Conservation (phyloP, 306 rosid genomes). For the Vachellia collinsii region DNA sequence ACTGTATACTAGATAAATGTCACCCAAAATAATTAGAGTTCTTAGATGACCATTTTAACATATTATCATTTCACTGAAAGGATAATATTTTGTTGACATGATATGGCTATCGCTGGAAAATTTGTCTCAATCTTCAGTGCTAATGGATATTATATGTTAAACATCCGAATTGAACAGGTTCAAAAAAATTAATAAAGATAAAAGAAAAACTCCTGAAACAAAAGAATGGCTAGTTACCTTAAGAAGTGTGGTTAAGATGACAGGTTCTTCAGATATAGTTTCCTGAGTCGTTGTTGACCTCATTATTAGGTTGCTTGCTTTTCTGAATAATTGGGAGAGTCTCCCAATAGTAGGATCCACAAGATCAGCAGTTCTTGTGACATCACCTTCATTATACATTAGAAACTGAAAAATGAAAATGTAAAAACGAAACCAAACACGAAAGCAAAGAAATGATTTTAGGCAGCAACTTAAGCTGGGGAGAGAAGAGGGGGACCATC, state of each 20-base stretch:
- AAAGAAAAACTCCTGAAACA: constrained; percentile 12
- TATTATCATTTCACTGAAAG: neutral
- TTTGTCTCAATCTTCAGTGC: constrained; percentile 6
- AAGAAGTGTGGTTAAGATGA: constrained; percentile 55
- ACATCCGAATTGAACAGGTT: neutral
- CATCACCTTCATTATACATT: constrained; percentile 78
- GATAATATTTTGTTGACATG: neutral
- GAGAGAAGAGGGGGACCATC: neutral
- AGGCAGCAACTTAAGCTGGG: constrained; percentile 3
- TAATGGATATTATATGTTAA: constrained; percentile 11
- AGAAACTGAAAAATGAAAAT: constrained; percentile 54
- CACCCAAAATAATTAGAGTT: too few relatives aligned
- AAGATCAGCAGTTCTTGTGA: constrained; percentile 57
- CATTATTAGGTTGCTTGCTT: constrained; percentile 47
- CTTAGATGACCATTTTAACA: neutral
- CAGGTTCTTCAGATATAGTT: constrained; percentile 48
- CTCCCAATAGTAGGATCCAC: constrained; percentile 64
- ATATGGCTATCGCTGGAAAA: neutral
- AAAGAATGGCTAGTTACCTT: constrained; percentile 49
- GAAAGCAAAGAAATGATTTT: constrained; percentile 10
- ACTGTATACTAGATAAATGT: neutral
- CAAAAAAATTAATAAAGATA: neutral
- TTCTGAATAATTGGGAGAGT: constrained; percentile 52
- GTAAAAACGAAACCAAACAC: constrained; percentile 34
- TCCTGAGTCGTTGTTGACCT: constrained; percentile 39